phyloP scores from a whole-genome alignment of 106 monocot genomes.

The Agapanthus africanus region DNA sequence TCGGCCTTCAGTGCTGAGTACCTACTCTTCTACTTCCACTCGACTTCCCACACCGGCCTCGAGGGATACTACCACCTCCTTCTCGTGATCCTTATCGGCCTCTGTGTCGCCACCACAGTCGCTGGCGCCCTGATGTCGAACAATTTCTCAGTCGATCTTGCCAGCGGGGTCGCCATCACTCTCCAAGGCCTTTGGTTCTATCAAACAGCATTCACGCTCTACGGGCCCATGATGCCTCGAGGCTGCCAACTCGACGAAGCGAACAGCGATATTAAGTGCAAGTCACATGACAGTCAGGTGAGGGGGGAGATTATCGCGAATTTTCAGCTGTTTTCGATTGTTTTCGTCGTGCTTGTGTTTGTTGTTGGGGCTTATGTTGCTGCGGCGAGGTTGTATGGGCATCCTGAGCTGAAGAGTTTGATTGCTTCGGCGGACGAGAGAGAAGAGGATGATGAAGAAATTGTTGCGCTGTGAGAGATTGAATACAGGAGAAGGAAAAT shows the following conservation, averaged over 20 bases:
- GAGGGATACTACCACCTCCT: conserved; percentile 95
- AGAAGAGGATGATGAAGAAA: too few relatives aligned
- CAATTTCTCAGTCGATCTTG: conserved; percentile 58
- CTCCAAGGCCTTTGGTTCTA: conserved; percentile 99
- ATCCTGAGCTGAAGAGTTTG: conserved; percentile 31
- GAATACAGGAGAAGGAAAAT: too few relatives aligned
- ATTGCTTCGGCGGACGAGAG: too few relatives aligned
- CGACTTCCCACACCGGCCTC: conserved; percentile 76
- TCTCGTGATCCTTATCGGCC: conserved; percentile 68
- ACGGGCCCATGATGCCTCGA: conserved; percentile 84
- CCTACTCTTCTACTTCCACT: conserved; percentile 93
- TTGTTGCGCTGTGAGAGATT: too few relatives aligned
- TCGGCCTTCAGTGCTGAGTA: conserved; percentile 77
- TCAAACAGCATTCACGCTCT: conserved; percentile 96
- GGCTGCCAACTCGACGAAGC: conserved; percentile 58
- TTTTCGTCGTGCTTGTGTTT: conserved; percentile 40
- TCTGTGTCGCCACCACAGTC: conserved; percentile 53
- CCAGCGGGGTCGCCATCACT: conserved; percentile 49
- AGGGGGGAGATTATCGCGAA: conserved; percentile 77
- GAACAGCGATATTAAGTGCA: conserved; percentile 37
- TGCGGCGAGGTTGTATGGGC: conserved; percentile 38
- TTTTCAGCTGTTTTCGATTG: conserved; percentile 64
- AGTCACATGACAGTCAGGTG: conserved; percentile 26
- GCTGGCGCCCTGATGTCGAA: conserved; percentile 54
- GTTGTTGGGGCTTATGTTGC: conserved; percentile 37